Evolutionary conservation across 176 grass and related monocot genomes (phyloP).

Genomic region (Triticum urartu): DNA sequence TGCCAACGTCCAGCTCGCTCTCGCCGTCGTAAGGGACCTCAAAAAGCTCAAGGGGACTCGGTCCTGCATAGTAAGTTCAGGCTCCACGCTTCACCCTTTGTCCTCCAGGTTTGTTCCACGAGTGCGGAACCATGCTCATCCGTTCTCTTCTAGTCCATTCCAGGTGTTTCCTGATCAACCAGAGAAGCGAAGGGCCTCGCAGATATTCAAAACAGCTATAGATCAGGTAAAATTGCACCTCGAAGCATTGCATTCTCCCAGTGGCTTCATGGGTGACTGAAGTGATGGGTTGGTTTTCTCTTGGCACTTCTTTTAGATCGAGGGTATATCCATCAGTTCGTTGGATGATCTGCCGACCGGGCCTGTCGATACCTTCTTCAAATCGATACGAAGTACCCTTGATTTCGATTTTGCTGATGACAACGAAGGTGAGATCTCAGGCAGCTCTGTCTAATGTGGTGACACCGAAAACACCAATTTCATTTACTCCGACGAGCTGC

Average conservation of each 20-base stretch:
- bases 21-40: slow-evolving; percentile 74
- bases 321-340: slow-evolving; percentile 69
- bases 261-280: neutral
- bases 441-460: neutral
- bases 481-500: neutral
- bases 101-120: neutral
- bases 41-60: slow-evolving; percentile 62
- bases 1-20: slow-evolving; percentile 92
- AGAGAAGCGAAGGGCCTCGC: slow-evolving; percentile 77
- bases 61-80: slow-evolving; percentile 78
- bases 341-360: slow-evolving; percentile 81
- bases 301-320: slow-evolving; percentile 57
- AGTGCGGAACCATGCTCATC: slow-evolving; percentile 17
- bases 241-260: neutral
- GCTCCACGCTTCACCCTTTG: neutral
- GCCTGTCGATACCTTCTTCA: slow-evolving; percentile 79
- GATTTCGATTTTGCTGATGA: slow-evolving; percentile 93
- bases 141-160: slow-evolving; percentile 43
- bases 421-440: slow-evolving; percentile 52
- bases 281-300: neutral
- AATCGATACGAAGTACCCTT: slow-evolving; percentile 79
- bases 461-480: neutral
- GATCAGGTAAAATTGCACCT: slow-evolving; percentile 57
- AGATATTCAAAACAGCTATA: slow-evolving; percentile 74
- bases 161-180: slow-evolving; percentile 98